Conservation (phyloP, 2,329 filamentous ascomycete genomes). For the Myriosclerotinia scirpicola region DNA sequence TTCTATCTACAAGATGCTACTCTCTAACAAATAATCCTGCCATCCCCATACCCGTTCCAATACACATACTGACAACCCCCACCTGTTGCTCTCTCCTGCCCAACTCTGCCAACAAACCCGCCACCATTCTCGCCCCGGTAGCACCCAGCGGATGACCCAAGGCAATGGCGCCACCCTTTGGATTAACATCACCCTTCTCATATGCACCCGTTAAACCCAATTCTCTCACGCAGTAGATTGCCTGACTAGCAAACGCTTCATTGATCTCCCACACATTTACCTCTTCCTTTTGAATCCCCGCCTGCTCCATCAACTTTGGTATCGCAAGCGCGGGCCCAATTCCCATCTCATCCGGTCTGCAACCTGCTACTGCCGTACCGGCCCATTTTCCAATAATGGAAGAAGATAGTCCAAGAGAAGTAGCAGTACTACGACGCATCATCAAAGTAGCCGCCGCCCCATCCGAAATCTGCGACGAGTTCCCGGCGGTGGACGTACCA, state of each 20-base stretch:
- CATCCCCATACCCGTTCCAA: constrained; percentile 80
- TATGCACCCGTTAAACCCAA: constrained; percentile 63
- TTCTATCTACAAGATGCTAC: constrained; percentile 42
- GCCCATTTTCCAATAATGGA: constrained; percentile 83
- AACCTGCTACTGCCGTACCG: constrained; percentile 72
- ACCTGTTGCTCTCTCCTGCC: constrained; percentile 67
- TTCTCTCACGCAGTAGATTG: constrained; percentile 68
- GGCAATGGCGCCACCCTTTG: constrained; percentile 92
- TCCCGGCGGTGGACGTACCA: constrained; percentile 81
- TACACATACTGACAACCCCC: constrained; percentile 89
- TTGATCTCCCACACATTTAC: constrained; percentile 92
- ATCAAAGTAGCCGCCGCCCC: constrained; percentile 81
- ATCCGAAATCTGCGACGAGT: constrained; percentile 82
- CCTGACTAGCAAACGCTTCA: constrained; percentile 71
- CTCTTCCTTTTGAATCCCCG: constrained; percentile 66
- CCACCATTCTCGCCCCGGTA: constrained; percentile 77
- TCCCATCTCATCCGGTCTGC: constrained; percentile 90
- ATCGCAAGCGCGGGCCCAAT: constrained; percentile 85
- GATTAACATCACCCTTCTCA: constrained; percentile 74
- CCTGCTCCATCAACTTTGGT: constrained; percentile 71
- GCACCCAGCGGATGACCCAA: constrained; percentile 88
- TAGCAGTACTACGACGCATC: constrained; percentile 80
- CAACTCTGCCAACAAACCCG: constrained; percentile 65
- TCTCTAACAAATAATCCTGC: constrained; percentile 66
- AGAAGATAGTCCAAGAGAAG: constrained; percentile 65